Base-by-base conservation (phyloP, 1,139 yeast species). In the Scheffersomyces segobiensis region DNA sequence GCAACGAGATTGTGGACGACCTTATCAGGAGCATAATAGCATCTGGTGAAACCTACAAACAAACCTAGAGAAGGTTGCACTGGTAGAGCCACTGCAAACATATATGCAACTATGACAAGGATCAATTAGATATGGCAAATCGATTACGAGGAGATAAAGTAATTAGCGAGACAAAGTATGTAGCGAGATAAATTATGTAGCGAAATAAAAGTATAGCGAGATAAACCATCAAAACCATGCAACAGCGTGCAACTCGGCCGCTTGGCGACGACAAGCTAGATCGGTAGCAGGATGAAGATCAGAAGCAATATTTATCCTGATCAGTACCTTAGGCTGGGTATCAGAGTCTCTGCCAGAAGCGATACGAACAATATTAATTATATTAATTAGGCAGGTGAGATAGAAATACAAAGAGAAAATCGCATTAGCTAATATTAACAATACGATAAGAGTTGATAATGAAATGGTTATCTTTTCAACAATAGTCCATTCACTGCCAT, bases 1-100 rank as follows among this genome's bases (percentile, higher is more conserved):
- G 78, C n/a, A 77, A 75, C 56, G 53, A 56, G 46, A 69, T 77
- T 12, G 70, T 79, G 26, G 83, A 79, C 56, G 80, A 79, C 59
- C 74, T 80, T 66, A 67, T 79, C 48, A 63, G 59, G 18, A 70
- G 74, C 52, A 78, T 80, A 17, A 65, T 75, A 7, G 61, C 57
- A 14, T 69, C 68, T 2, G 82, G 79, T 2, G 61, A 65, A 22
- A 10, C 49, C 2, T 52, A 21, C 49, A 19, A 46, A 42, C 46
- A 39, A 14, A 32, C 2, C 12, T 32, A 32, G 17, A 17, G 3
- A 8, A 17, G 3, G 3, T 32, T 10, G 17, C 42, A 32, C 8
- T 24, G 42, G 42, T 14, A 32, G 42, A 10, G 32, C 32, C 32
- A 24, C 5, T 24, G 32, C 32, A 24, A 24, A 22, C 10, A 24